Evolutionary conservation across 306 rosid species (phyloP), one percentile per base, ranked within the genome.

Genomic region (Astragalus glycyphyllos): DNA sequence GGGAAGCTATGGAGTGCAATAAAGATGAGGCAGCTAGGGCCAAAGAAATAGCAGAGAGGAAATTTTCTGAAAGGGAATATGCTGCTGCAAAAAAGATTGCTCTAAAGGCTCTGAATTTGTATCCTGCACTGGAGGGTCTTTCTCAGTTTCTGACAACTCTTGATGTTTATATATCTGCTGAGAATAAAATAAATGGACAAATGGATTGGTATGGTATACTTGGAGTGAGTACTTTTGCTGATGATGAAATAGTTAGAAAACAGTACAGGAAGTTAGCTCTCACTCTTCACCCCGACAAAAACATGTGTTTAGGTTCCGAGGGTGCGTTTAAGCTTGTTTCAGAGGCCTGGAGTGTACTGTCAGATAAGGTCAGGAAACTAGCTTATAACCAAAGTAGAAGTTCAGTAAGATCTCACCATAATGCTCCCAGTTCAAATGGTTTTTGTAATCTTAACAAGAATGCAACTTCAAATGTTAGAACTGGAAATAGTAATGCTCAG

Each of bases 151-250:
- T 90, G 85, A 82, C 87, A 11, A 82, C 87, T 48, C 84, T 90
- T 47, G 96, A 92, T 67, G 83, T 92, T 45, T 80, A 84, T 72
- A 78, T 86, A 68, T 79, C 92, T 53, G 85, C 92, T 7, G 96
- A 90, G 75, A 88, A 82, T 67, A 88, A 90, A 85, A 59, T 85
- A 50, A 75, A 84, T 62, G 98, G 98, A 71, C 96, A 92, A 69
- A 81, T 42, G 57, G 96, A 92, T 88, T 92, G 96, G 98, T 92
- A 90, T 68, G 96, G 96, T 51, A 83, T 92, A 65, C 98, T 92
- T 65, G 85, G 88, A n/a, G 91, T 86, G 69, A 82, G 75, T 65
- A 88, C 91, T 57, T 75, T 63, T 79, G 88, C 87, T 47, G 89
- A 90, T 58, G 88, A 86, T 7, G 96, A 88, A 45, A 75, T 78